These are phyloP conservation scores for Emergomyces orientalis DNA, from an alignment of 2,329 filamentous ascomycete species.

Conservation along the genomic window DNA sequence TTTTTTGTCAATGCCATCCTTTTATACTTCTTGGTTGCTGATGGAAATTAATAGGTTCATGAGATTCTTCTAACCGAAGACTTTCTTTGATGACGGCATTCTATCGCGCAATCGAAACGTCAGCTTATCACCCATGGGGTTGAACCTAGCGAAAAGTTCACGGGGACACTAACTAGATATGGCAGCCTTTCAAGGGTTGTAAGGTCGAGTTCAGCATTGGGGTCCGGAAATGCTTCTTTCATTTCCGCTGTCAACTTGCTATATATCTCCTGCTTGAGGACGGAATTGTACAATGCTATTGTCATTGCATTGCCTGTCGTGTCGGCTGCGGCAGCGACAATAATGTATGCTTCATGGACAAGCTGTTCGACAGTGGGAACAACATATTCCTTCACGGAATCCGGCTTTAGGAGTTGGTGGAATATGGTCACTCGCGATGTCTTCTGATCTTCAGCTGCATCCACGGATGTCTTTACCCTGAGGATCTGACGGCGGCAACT, in stretches of 20 bases:
- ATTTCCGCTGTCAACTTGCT: conserved; percentile 23
- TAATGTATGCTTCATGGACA: conserved; percentile 21
- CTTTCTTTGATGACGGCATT: conserved; percentile 31
- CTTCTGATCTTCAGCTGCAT: background rate
- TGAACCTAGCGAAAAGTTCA: background rate
- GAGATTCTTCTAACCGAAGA: conserved; percentile 24
- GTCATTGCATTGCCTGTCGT: conserved; percentile 30
- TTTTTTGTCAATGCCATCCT: background rate
- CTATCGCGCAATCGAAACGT: conserved; percentile 15
- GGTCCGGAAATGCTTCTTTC: conserved; percentile 23
- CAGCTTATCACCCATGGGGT: background rate
- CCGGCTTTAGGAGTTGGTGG: background rate
- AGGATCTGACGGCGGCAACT: background rate
- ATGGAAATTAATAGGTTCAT: conserved; percentile 9
- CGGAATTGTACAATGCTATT: conserved; percentile 24
- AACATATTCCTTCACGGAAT: background rate
- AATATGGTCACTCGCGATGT: background rate
- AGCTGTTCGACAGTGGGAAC: background rate
- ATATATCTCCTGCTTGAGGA: conserved; percentile 23
- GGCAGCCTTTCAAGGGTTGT: conserved; percentile 25
- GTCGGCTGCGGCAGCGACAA: conserved; percentile 27
- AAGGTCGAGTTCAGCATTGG: conserved; percentile 20
- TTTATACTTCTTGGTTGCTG: background rate
- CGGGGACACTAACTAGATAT: background rate
- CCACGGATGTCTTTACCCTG: background rate